Conservation (phyloP, 768 basidiomycete species). For the Boletus edulis region DNA sequence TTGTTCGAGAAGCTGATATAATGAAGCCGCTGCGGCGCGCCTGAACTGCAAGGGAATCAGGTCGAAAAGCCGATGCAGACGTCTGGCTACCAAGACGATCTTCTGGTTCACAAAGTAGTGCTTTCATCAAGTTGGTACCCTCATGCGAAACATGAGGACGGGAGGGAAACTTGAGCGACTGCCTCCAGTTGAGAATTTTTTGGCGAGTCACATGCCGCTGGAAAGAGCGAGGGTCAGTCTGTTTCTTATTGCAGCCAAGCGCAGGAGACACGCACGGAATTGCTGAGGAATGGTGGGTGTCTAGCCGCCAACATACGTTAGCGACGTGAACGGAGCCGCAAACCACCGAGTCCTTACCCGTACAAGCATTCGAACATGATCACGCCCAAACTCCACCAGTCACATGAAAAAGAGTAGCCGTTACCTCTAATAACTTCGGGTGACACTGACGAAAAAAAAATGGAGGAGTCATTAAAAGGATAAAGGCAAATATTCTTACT, state of each 20-base stretch:
- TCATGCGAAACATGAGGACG: slow-evolving; percentile 84
- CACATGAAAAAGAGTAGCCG: slow-evolving; percentile 92
- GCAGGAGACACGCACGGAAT: slow-evolving; percentile 58
- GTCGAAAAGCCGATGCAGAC: slow-evolving; percentile 63
- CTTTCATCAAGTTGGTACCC: slow-evolving; percentile 84
- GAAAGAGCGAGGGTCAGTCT: slow-evolving; percentile 11
- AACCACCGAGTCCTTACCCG: slow-evolving; percentile 53
- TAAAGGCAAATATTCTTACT: slow-evolving; percentile 50
- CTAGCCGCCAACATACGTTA: slow-evolving; percentile 40
- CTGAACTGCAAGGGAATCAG: slow-evolving; percentile 74
- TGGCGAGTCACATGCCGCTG: slow-evolving; percentile 93
- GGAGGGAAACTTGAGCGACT: slow-evolving; percentile 81
- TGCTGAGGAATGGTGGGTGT: slow-evolving; percentile 95
- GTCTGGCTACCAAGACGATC: slow-evolving; percentile 84
- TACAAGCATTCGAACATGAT: slow-evolving; percentile 97
- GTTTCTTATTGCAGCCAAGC: slow-evolving; percentile 16
- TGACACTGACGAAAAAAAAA: slow-evolving; percentile 57
- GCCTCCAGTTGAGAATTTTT: slow-evolving; percentile 96
- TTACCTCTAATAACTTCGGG: slow-evolving; percentile 89
- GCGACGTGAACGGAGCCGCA: slow-evolving; percentile 24
- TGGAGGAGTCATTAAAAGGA: slow-evolving; percentile 26
- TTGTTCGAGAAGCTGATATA: slow-evolving; percentile 49
- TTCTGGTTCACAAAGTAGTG: slow-evolving; percentile 92
- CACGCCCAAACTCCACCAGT: slow-evolving; percentile 98
- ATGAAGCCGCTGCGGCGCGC: slow-evolving; percentile 72